Evolutionary conservation across 106 monocot species (phyloP).

Genomic region (Dendrobium chrysotoxum): DNA sequence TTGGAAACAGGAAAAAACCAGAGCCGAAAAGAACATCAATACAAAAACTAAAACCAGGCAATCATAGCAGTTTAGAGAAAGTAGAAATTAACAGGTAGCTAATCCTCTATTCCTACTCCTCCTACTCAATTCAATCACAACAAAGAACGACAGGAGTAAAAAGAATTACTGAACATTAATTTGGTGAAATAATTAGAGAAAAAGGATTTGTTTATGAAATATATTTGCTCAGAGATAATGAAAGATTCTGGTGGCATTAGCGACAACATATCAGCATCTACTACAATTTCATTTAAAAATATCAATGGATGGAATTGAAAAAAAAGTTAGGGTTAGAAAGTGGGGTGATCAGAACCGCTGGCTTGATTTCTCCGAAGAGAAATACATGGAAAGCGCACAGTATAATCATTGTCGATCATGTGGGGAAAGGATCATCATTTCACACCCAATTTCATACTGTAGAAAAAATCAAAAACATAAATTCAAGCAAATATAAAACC

Average conservation of each 20-base stretch:
- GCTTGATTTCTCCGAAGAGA: slow-evolving; percentile 11
- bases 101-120: too few species aligned
- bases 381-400: slow-evolving; percentile 5
- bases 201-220: too few species aligned
- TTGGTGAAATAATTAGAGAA: too few species aligned
- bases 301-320: not conserved
- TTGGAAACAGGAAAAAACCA: not conserved
- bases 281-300: too few species aligned
- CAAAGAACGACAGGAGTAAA: not conserved
- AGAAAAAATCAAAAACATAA: not conserved
- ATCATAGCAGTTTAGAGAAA: not conserved
- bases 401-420: slow-evolving; percentile 11
- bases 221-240: too few species aligned
- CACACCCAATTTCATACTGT: not conserved
- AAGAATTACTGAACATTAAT: not conserved
- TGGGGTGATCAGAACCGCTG: slow-evolving; percentile 21
- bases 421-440: slow-evolving; percentile 17
- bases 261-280: not conserved
- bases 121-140: not conserved
- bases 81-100: not conserved
- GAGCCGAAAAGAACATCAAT: not conserved
- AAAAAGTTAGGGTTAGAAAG: too few species aligned
- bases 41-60: not conserved
- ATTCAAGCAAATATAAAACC: not conserved
- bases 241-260: too few species aligned